Evolutionary conservation across 495 filamentous ascomycete species (phyloP).

Genomic region (Hypoxylon crocopeplum): DNA sequence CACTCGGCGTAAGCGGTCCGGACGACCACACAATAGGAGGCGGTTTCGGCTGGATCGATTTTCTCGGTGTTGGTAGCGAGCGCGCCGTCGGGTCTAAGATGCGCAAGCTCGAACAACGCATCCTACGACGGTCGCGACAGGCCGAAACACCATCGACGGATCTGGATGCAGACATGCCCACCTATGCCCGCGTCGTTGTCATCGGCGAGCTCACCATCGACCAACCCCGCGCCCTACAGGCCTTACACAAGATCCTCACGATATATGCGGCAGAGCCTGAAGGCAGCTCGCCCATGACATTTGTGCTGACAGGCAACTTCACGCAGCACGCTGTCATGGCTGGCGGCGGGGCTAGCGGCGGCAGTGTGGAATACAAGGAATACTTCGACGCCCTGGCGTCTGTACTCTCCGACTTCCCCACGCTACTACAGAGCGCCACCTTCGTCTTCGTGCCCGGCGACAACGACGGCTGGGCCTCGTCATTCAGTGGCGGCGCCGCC

Average conservation of each 20-base stretch:
- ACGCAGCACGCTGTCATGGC: conserved; percentile 74
- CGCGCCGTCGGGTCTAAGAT: conserved; percentile 82
- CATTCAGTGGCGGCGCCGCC: conserved; percentile 84
- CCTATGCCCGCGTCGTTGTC: conserved; percentile 66
- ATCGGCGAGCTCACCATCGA: conserved; percentile 87
- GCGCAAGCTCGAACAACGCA: conserved; percentile 70
- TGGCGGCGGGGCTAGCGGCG: conserved; percentile 68
- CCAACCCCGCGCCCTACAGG: conserved; percentile 74
- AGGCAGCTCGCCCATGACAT: conserved; percentile 74
- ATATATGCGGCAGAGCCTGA: conserved; percentile 68
- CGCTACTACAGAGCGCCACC: conserved; percentile 75
- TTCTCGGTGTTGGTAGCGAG: conserved; percentile 89
- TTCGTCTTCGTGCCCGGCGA: conserved; percentile 95
- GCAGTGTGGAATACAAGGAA: conserved; percentile 92
- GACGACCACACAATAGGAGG: conserved; percentile 71
- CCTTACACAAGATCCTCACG: conserved; percentile 75
- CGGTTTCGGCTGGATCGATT: conserved; percentile 96
- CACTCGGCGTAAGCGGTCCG: conserved; percentile 69
- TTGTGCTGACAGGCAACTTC: conserved; percentile 88
- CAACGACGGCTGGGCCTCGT: conserved; percentile 90
- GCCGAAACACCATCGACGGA: conserved; percentile 4
- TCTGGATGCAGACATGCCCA: conserved; percentile 32
- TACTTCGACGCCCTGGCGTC: conserved; percentile 86
- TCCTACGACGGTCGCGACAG: conserved; percentile 42
- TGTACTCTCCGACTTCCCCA: conserved; percentile 84